Base-by-base conservation (phyloP, 2,329 filamentous ascomycete genomes). In the Cercospora sesami region DNA sequence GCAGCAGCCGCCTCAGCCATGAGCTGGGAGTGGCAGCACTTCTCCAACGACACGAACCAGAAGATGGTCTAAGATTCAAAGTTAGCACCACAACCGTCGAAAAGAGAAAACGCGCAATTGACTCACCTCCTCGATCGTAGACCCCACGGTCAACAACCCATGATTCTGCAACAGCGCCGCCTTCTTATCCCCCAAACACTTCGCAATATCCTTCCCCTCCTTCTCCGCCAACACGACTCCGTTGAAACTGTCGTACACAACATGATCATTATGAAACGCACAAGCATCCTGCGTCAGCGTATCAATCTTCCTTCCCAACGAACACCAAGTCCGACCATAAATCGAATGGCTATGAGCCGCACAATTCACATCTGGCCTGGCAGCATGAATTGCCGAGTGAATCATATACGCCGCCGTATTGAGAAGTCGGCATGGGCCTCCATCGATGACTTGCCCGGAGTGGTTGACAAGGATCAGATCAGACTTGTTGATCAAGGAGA, bases 1-100 rank as follows among this genome's bases (percentile, higher is more conserved):
- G 78, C 86, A 0, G 87, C 87, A 0, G 86, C 87, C 0, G 86
- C 86, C 74, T 88, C 86, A 1, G 85, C 86, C 62, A 88, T 76
- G 45, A 82, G 72, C 69, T 82, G 80, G 7, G 74, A 73, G 36
- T 82, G 79, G 68, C 81, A 82, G 62, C 77, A 79, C 67, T 80
- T 78, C 65, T 82, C 81, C 60, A 82, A 62, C 10, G 74, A 77
- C 14, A 81, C 72, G 68, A 82, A 83, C 76, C 80, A 81, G 69
- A 80, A 81, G 1, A 70, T 64, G 0, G 69, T 59, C 62, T 64
- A 23, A 12, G 3, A 48, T 2, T 26, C 68, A 73, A 18, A 8
- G 12, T 64, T 31, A 28, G 31, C 53, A 16, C 28, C 8, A 10
- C 30, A 26, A 18, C 6, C 30, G 7, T 28, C 14, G 33, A n/a